phyloP scores from a whole-genome alignment of 345 rosid species.

The Eucalyptus erythrocorys region DNA sequence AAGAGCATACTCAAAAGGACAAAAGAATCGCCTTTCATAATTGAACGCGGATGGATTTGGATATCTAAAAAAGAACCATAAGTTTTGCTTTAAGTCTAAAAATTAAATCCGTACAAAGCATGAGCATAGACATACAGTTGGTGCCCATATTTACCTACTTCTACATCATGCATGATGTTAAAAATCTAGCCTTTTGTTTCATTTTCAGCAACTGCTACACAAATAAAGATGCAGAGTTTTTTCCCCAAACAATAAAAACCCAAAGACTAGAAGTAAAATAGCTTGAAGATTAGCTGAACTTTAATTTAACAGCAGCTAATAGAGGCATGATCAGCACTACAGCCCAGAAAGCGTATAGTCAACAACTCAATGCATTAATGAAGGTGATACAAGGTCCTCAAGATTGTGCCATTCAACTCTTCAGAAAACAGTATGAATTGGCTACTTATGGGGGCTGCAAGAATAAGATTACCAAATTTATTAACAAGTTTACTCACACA shows the following conservation, averaged over 20 bases:
- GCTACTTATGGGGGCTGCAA: background rate
- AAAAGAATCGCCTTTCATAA: constrained; percentile 79
- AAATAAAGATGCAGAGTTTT: background rate
- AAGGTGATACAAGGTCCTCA: background rate
- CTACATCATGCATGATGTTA: background rate
- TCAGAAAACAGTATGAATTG: background rate
- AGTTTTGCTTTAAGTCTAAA: background rate
- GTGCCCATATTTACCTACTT: background rate
- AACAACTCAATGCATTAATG: background rate
- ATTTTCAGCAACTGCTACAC: background rate
- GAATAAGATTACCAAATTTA: background rate
- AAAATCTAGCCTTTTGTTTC: background rate
- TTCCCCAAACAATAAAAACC: background rate
- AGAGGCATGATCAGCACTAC: background rate
- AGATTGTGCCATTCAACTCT: background rate
- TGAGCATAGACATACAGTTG: background rate
- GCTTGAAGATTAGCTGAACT: background rate
- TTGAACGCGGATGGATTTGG: constrained; percentile 93
- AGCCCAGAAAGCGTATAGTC: background rate
- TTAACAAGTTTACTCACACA: background rate
- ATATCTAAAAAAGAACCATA: constrained; percentile 33
- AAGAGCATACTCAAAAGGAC: constrained; percentile 93
- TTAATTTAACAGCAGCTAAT: background rate
- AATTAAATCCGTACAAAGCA: background rate
- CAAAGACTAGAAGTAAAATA: background rate